Evolutionary conservation across 176 grass and related monocot species (phyloP).

Genomic region (Poa pratensis): DNA sequence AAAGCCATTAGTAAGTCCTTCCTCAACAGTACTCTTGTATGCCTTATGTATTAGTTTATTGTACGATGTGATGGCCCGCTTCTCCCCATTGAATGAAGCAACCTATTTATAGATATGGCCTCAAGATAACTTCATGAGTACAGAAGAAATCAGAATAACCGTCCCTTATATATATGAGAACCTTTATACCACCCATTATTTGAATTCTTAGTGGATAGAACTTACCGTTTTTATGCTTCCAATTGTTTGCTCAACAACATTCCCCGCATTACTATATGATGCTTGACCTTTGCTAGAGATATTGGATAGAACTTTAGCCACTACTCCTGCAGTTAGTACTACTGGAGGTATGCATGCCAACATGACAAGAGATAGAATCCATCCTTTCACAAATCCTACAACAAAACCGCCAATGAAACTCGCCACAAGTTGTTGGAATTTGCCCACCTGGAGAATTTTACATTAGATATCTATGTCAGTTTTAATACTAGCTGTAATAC

Average conservation of each 20-base stretch:
- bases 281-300: constrained; percentile 61
- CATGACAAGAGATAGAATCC: constrained; percentile 79
- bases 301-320: constrained; percentile 59
- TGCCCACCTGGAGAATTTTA: constrained; percentile 65
- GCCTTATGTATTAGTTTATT: constrained; percentile 57
- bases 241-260: constrained; percentile 73
- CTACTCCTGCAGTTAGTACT: constrained; percentile 52
- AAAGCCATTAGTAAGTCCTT: constrained; percentile 62
- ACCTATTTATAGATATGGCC: constrained; percentile 51
- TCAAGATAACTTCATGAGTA: neutral
- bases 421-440: constrained; percentile 65
- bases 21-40: constrained; percentile 43
- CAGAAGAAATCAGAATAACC: neutral
- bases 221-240: constrained; percentile 73
- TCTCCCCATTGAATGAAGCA: constrained; percentile 76
- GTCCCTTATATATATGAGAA: neutral
- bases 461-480: neutral
- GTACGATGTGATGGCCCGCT: constrained; percentile 52
- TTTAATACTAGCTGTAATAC: neutral
- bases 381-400: constrained; percentile 72
- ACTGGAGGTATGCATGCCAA: constrained; percentile 62
- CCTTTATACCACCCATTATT: neutral
- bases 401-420: constrained; percentile 72
- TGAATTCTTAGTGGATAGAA: neutral
- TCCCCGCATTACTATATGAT: constrained; percentile 67